Evolutionary conservation across 257 asterid species (phyloP), one percentile per base, ranked within the genome.

Genomic region (Primulina tabacum): DNA sequence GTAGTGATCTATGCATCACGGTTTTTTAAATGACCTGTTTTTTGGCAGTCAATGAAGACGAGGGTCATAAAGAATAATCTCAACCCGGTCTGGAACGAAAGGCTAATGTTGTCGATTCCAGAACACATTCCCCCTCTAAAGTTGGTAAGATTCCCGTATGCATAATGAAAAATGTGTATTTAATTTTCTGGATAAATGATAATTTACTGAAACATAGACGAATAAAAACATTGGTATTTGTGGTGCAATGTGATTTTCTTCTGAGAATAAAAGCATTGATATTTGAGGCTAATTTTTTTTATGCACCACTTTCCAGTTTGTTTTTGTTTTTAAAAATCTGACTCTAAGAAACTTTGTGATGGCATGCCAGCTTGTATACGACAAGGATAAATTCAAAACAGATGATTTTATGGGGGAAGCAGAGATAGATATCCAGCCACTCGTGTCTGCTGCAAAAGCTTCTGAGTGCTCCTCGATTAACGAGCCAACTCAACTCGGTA

Each of bases 371-470:
- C 76, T 76, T 24, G 98, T 92, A 6, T 92, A 90, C 37, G 98
- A 92, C 73, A 92, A 90, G 80, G 98, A 92, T 74, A 88, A 88
- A 18, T 92, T 92, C 82, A 73, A 90, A 26, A 82, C 94, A 0
- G 98, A 92, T 60, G 98, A 92, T 82, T 92, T 88, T 65, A 92
- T 92, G 98, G 98, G 98, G 40, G 92, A 88, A 26, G 95, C 97
- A 0, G 98, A 90, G 88, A 83, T 92, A 0, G 89, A 90, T 50
- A 90, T 92, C 58, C 88, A 85, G 63, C 96, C 96, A 5, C 62
- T 92, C 26, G 87, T 92, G 61, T 75, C 86, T 29, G 97, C 96
- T 35, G 96, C 97, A 38, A 84, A 73, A 79, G 92, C 98, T 64
- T 80, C 86, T 0, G 95, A 92, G 69, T 61, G 60, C 58, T 79